Conservation (phyloP, 148 eudicot genomes). For the Pharnaceum exiguum region DNA sequence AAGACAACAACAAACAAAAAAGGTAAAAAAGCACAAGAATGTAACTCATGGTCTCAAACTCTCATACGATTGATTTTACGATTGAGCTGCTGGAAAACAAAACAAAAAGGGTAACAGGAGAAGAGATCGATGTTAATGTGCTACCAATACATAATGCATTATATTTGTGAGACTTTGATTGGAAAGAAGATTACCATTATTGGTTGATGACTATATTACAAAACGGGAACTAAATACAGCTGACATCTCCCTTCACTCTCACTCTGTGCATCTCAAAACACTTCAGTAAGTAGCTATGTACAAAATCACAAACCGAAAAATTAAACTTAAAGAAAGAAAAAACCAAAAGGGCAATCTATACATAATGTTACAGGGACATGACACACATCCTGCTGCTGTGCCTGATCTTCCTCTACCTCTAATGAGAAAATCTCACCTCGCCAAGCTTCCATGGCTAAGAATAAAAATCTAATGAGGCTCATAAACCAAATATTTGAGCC, state of each 20-base stretch:
- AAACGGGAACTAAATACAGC: constrained; percentile 9
- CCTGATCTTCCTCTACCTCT: constrained; percentile 11
- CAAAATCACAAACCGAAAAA: constrained; percentile 11
- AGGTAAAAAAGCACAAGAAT: too few species aligned
- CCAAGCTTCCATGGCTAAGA: constrained; percentile 2
- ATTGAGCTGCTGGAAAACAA: too few species aligned
- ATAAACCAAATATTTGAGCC: constrained; percentile 13
- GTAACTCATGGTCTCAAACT: too few species aligned
- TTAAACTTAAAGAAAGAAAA: neutral
- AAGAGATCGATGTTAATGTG: too few species aligned
- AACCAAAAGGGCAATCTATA: neutral
- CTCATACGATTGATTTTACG: too few species aligned
- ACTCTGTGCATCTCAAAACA: constrained; percentile 12
- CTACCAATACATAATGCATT: too few species aligned
- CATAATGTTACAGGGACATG: constrained; percentile 22
- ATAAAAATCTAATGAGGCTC: constrained; percentile 11
- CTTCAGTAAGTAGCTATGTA: constrained; percentile 21
- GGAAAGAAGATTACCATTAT: constrained; percentile 25
- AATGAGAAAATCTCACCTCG: constrained; percentile 6
- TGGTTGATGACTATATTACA: constrained; percentile 25
- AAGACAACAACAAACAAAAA: too few species aligned
- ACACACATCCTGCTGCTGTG: constrained; percentile 9
- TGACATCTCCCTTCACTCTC: constrained; percentile 6
- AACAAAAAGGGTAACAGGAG: neutral
- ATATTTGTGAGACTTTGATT: too few species aligned